Base-by-base conservation (phyloP, 1,284 basidiomycete genomes). In the Gomphus sp. region DNA sequence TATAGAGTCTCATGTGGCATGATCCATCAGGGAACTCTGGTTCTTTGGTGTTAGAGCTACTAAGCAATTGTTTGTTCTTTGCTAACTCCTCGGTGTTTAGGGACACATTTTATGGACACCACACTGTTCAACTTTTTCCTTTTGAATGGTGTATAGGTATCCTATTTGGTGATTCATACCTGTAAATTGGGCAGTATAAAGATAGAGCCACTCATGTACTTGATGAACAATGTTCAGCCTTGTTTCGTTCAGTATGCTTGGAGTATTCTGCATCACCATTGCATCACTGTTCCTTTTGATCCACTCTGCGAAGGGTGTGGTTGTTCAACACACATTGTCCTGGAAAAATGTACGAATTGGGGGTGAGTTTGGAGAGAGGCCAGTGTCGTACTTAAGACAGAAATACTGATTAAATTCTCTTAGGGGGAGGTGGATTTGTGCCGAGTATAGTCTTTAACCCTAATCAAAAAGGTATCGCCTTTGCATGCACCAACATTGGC, bases 271-370 rank as follows among this genome's bases (percentile, higher is more conserved):
- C 22, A 22, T 16, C n/a, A 33, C 33, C 28, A 55, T 45, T 28
- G 16, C 31, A 12, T 31, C 22, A 31, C 4, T 33, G 12, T 0
- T 16, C 3, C 8, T 28, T 45, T 33, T 45, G 14, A 22, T 37
- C 16, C 12, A 18, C 31, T 22, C 45, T 22, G 18, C 54, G 3
- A 7, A 18, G 43, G 54, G 28, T 22, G 52, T 7, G 22, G 25
- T 74, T 78, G 36, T 33, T 7, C 52, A 53, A 0, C 80, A 82
- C 63, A 56, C 73, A 0, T 82, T 82, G 65, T 77, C 72, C n/a
- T 85, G 82, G 81, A 79, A 79, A 62, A 84, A 83, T 63, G 82
- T 84, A 61, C 81, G 81, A 65, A 81, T 83, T 52, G 76, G 76
- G 10, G 76, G 75, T 56, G 3, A 11, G 41, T 55, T 50, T 47